A percentile compares a stretch with the other conserved stretches of the same genome.
phyloP scores from a whole-genome alignment of 345 rosid species.

The Lepidium didymum region DNA sequence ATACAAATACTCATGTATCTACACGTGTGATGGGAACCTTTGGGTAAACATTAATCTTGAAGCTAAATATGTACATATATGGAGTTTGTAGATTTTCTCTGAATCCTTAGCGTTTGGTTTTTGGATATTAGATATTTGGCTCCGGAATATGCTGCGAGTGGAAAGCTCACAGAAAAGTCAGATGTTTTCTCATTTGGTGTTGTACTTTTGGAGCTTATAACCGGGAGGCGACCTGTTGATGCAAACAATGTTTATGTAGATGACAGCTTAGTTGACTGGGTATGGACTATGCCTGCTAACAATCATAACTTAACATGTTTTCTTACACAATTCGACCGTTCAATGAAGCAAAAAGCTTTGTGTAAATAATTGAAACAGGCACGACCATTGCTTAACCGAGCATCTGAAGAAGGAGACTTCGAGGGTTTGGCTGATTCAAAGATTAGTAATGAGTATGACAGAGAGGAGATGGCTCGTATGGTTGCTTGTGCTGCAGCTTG shows the following conservation, averaged over 20 bases:
- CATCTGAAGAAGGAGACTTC: conserved; percentile 57
- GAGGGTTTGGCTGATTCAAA: conserved; percentile 49
- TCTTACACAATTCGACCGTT: neutral
- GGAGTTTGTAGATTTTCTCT: neutral
- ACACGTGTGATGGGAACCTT: conserved; percentile 94
- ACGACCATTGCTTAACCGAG: conserved; percentile 65
- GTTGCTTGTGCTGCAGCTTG: conserved; percentile 84
- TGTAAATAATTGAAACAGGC: conserved; percentile 41
- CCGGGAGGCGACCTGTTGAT: conserved; percentile 74
- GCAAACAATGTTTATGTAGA: conserved; percentile 44
- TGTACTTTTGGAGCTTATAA: conserved; percentile 76
- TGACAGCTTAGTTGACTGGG: conserved; percentile 92
- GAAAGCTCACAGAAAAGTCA: conserved; percentile 74
- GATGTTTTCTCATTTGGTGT: conserved; percentile 90
- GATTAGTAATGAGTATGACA: conserved; percentile 47
- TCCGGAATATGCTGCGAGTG: conserved; percentile 89
- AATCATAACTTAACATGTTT: neutral
- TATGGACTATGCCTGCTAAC: conserved; percentile 23
- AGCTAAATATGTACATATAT: neutral
- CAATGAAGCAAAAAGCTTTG: neutral
- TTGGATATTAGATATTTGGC: conserved; percentile 55
- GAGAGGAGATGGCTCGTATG: conserved; percentile 67
- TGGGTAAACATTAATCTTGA: conserved; percentile 19
- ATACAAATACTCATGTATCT: conserved; percentile 80
- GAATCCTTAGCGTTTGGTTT: neutral